Conservation (phyloP, 164 flowering plant genomes). For the Magnolia officinalis region DNA sequence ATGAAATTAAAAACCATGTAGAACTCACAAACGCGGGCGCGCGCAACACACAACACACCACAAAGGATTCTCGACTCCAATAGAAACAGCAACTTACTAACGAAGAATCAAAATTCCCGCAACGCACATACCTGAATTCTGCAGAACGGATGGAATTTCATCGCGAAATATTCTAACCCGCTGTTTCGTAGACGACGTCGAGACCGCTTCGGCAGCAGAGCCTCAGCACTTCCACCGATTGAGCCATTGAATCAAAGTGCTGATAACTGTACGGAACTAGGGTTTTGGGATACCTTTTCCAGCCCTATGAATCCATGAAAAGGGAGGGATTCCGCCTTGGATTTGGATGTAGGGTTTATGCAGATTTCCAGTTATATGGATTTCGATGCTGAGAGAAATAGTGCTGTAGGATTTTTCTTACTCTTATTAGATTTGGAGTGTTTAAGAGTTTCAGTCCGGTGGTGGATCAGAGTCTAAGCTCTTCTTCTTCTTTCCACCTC, state of each 20-base stretch:
- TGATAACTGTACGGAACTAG: neutral
- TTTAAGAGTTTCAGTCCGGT: neutral
- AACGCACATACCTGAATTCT: constrained; percentile 34
- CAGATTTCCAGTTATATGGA: neutral
- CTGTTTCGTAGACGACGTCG: constrained; percentile 56
- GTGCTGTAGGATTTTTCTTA: neutral
- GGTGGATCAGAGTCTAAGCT: neutral
- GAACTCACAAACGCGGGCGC: no score
- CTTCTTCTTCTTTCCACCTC: neutral
- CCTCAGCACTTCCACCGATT: constrained; percentile 38
- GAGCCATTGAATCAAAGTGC: constrained; percentile 14
- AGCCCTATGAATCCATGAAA: neutral
- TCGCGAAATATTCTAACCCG: constrained; percentile 60
- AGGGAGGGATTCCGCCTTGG: neutral
- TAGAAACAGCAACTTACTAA: neutral
- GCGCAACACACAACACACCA: no score
- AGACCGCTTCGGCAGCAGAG: constrained; percentile 38
- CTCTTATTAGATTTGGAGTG: neutral
- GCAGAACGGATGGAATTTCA: constrained; percentile 38
- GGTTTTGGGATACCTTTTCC: neutral
- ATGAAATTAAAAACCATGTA: no score
- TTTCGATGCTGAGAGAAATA: neutral
- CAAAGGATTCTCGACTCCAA: neutral
- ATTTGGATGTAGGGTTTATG: neutral
- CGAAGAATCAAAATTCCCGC: neutral